A percentile compares a stretch with the other conserved stretches of the same genome.
These are phyloP conservation scores for Kodamaea sp. DNA, from an alignment of 1,139 yeast genomes.

Conservation along the genomic window DNA sequence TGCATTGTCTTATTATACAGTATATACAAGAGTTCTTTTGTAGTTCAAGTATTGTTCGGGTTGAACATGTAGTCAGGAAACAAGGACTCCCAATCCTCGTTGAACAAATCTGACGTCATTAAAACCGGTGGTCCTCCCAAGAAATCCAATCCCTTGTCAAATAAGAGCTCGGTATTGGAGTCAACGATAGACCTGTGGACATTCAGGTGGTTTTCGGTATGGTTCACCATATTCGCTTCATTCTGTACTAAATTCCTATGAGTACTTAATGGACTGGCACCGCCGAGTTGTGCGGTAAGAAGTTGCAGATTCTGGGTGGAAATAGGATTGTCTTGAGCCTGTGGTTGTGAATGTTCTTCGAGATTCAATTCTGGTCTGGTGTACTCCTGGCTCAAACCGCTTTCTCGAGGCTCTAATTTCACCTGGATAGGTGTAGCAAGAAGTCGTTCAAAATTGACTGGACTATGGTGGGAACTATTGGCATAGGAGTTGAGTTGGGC, in stretches of 20 bases:
- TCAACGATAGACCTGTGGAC: slow-evolving; percentile 16
- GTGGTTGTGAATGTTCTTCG: too few relatives aligned
- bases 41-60: slow-evolving; percentile 12
- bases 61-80: slow-evolving; percentile 42
- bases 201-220: neutral
- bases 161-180: slow-evolving; percentile 23
- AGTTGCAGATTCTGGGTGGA: neutral
- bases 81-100: slow-evolving; percentile 53
- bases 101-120: slow-evolving; percentile 52
- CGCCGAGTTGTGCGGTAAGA: neutral
- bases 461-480: neutral
- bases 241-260: neutral
- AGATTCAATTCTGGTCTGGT: too few relatives aligned
- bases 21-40: neutral
- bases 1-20: too few relatives aligned
- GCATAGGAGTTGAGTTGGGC: neutral
- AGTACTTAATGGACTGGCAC: neutral
- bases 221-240: neutral
- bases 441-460: neutral
- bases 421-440: neutral
- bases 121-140: slow-evolving; percentile 56
- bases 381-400: neutral
- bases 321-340: neutral
- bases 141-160: slow-evolving; percentile 36
- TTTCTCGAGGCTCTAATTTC: neutral